Percentiles rank a stretch among this genome's conserved stretches.
Evolutionary conservation across 2,329 filamentous ascomycete genomes (phyloP).

Genomic region (Leptographium lundbergii): DNA sequence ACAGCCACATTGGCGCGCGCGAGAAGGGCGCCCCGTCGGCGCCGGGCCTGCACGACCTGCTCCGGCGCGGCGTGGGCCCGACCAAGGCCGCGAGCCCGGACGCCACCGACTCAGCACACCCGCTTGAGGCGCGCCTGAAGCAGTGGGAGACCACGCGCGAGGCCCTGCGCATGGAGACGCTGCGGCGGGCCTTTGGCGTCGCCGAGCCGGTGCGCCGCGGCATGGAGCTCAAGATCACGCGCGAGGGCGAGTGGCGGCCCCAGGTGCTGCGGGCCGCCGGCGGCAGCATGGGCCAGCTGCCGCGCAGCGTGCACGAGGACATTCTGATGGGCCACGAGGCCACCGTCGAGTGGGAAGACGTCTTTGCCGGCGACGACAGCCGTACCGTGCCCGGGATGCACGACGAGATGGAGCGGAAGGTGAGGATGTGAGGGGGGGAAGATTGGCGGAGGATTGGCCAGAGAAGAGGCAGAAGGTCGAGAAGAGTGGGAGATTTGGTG

Average conservation of each 20-base stretch:
- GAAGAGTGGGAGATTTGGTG: too few relatives aligned
- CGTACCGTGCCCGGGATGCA: slow-evolving; percentile 63
- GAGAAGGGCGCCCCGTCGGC: slow-evolving; percentile 72
- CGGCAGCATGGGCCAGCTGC: slow-evolving; percentile 20
- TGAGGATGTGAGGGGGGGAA: slow-evolving; percentile 53
- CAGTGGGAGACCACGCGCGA: slow-evolving; percentile 89
- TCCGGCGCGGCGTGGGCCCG: slow-evolving; percentile 69
- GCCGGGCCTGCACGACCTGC: slow-evolving; percentile 84
- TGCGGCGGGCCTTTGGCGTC: slow-evolving; percentile 80
- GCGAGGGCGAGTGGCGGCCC: slow-evolving; percentile 69
- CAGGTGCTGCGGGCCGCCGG: slow-evolving; percentile 49
- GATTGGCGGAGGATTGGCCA: neutral
- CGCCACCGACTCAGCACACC: slow-evolving; percentile 57
- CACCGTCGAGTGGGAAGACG: slow-evolving; percentile 82
- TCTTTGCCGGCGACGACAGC: slow-evolving; percentile 70
- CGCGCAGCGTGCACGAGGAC: slow-evolving; percentile 67
- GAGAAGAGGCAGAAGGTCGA: neutral
- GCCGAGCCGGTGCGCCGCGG: slow-evolving; percentile 83
- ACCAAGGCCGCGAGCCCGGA: slow-evolving; percentile 31
- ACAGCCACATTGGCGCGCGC: slow-evolving; percentile 44
- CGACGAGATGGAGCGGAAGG: slow-evolving; percentile 85
- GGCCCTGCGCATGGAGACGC: slow-evolving; percentile 70
- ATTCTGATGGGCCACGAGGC: slow-evolving; percentile 70
- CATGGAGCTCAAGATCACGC: slow-evolving; percentile 89
- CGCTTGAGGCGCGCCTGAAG: slow-evolving; percentile 79